Evolutionary conservation across 1,284 basidiomycete genomes (phyloP).

Genomic region (Tilletia indica): DNA sequence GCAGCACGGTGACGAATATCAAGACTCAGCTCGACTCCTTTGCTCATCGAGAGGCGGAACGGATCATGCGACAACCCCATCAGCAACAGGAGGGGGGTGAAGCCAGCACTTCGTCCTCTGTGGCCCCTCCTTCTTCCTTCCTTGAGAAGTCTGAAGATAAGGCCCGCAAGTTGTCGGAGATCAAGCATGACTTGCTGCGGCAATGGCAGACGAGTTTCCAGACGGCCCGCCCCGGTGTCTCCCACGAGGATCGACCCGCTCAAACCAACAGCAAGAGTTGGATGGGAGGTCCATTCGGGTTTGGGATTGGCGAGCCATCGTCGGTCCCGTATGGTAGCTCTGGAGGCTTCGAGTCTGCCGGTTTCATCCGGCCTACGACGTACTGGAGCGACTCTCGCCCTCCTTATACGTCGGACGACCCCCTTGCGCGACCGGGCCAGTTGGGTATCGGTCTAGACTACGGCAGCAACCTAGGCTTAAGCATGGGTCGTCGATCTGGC

Average conservation of each 20-base stretch:
- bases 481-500: background rate
- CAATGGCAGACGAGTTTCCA: background rate
- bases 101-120: too few species aligned
- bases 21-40: background rate
- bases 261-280: too few species aligned
- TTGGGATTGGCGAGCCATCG: too few species aligned
- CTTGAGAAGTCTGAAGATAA: too few species aligned
- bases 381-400: constrained; percentile 1
- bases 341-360: background rate
- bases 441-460: background rate
- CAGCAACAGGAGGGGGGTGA: too few species aligned
- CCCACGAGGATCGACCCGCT: too few species aligned
- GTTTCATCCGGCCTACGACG: background rate
- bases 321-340: background rate
- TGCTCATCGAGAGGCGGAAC: too few species aligned
- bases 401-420: background rate
- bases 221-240: background rate
- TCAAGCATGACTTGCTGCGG: background rate
- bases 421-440: background rate
- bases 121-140: too few species aligned
- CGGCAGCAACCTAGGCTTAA: background rate
- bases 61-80: too few species aligned
- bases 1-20: constrained; percentile 3
- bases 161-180: background rate
- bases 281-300: too few species aligned